A percentile compares a stretch with the other conserved stretches of the same genome.
phyloP scores from a whole-genome alignment of 2,329 filamentous ascomycete species.

The Trichoderma guizhouense region DNA sequence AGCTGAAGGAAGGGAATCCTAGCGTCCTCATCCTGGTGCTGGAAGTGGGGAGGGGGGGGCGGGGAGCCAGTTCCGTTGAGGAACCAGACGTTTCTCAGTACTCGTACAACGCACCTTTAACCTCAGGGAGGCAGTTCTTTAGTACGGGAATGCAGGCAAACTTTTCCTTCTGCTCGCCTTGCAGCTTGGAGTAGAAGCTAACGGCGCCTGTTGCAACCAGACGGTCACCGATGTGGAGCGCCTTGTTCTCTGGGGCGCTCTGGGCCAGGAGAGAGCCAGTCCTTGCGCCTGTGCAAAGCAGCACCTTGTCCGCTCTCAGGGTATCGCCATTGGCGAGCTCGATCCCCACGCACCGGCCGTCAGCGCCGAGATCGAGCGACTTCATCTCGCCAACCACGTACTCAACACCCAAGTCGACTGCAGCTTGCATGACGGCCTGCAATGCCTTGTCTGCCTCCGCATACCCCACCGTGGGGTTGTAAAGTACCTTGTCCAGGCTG shows the following conservation, averaged over 20 bases:
- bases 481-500: constrained; percentile 51
- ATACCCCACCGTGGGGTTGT: constrained; percentile 59
- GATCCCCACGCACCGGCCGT: constrained; percentile 48
- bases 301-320: constrained; percentile 49
- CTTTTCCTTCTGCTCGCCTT: constrained; percentile 43
- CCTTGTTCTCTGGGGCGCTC: constrained; percentile 45
- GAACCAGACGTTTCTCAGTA: not conserved
- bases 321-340: constrained; percentile 43
- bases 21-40: not conserved
- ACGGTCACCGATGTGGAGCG: constrained; percentile 51
- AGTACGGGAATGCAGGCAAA: constrained; percentile 53
- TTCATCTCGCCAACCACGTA: constrained; percentile 51
- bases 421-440: constrained; percentile 50
- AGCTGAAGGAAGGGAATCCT: not conserved
- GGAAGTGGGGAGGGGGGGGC: not conserved
- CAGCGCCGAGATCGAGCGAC: constrained; percentile 44
- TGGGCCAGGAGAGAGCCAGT: constrained; percentile 53
- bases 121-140: constrained; percentile 40
- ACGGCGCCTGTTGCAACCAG: constrained; percentile 55
- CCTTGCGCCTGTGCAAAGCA: constrained; percentile 56
- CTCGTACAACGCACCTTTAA: constrained; percentile 37
- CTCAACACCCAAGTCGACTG: constrained; percentile 51
- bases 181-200: constrained; percentile 39
- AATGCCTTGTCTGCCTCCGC: constrained; percentile 56
- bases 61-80: not conserved